phyloP scores from a whole-genome alignment of 768 basidiomycete genomes.

The Termitomyces sp. region DNA sequence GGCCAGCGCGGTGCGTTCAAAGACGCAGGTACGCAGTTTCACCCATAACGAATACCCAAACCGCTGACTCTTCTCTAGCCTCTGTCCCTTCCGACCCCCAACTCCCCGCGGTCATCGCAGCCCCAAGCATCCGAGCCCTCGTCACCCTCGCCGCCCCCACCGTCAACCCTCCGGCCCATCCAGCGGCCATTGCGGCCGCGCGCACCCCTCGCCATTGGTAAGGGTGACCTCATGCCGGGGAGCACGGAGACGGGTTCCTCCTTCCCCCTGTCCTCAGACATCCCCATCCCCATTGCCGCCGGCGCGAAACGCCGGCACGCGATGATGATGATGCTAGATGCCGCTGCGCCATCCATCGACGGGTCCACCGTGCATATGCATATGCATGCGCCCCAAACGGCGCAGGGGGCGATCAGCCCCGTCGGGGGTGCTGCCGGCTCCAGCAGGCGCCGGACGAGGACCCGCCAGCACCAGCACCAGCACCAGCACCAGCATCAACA shows the following conservation, averaged over 20 bases:
- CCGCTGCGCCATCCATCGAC: conserved; percentile 28
- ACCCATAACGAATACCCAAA: background rate
- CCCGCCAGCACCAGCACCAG: conserved; percentile 34
- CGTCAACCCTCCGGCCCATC: conserved; percentile 17
- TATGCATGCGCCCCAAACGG: background rate
- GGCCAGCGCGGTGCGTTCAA: conserved; percentile 10
- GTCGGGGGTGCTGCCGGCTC: background rate
- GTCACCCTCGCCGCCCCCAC: conserved; percentile 29
- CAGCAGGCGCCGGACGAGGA: conserved; percentile 51
- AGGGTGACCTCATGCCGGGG: conserved; percentile 5
- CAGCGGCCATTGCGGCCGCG: conserved; percentile 19
- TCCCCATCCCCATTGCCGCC: conserved; percentile 38
- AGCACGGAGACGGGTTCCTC: conserved; percentile 11
- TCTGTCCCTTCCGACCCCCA: conserved; percentile 24
- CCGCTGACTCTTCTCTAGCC: conserved; percentile 10
- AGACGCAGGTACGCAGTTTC: conserved; percentile 23
- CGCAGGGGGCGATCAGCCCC: background rate
- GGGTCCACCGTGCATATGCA: background rate
- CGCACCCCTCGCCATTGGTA: conserved; percentile 5
- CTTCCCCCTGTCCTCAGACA: conserved; percentile 21
- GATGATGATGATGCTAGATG: conserved; percentile 72
- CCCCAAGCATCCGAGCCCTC: conserved; percentile 23
- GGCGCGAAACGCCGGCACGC: conserved; percentile 75
- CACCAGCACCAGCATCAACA: conserved; percentile 16
- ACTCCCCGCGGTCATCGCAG: conserved; percentile 18